Evolutionary conservation across 139 green algal species (phyloP).

Genomic region (Coccomyxa sp.): DNA sequence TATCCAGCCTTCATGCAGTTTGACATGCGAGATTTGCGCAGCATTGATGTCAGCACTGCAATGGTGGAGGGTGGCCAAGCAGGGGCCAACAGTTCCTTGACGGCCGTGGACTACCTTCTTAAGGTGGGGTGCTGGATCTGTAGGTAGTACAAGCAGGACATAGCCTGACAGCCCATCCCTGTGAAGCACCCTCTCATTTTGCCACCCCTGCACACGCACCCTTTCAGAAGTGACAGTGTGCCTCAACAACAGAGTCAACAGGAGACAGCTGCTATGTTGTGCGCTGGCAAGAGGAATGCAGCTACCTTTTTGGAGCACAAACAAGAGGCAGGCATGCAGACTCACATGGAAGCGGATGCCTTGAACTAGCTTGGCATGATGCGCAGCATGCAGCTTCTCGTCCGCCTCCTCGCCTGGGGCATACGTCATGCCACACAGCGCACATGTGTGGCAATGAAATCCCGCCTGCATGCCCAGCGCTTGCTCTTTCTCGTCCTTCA

Average conservation of each 20-base stretch:
- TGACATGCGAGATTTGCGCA: too few relatives aligned
- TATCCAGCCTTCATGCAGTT: too few relatives aligned
- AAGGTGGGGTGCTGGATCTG: neutral
- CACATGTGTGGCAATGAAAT: conserved; percentile 34
- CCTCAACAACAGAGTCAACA: neutral
- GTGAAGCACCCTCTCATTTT: conserved; percentile 9
- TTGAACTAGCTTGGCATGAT: conserved; percentile 14
- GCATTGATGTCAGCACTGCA: neutral
- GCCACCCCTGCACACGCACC: conserved; percentile 30
- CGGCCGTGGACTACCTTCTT: conserved; percentile 4
- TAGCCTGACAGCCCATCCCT: neutral
- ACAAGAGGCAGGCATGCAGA: too few relatives aligned
- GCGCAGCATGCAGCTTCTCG: conserved; percentile 33
- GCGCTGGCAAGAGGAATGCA: neutral
- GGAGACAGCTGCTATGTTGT: neutral
- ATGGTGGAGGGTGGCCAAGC: too few relatives aligned
- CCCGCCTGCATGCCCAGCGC: conserved; percentile 17
- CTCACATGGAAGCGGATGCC: conserved; percentile 21
- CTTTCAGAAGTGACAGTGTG: too few relatives aligned
- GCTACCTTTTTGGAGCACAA: too few relatives aligned
- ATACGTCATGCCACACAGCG: conserved; percentile 40
- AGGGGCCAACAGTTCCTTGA: too few relatives aligned
- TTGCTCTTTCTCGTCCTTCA: too few relatives aligned
- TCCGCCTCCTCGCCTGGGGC: conserved; percentile 30
- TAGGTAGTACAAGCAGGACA: conserved; percentile 9